Conservation (phyloP, 2,329 filamentous ascomycete species). For the Tolypocladium guangdongense region DNA sequence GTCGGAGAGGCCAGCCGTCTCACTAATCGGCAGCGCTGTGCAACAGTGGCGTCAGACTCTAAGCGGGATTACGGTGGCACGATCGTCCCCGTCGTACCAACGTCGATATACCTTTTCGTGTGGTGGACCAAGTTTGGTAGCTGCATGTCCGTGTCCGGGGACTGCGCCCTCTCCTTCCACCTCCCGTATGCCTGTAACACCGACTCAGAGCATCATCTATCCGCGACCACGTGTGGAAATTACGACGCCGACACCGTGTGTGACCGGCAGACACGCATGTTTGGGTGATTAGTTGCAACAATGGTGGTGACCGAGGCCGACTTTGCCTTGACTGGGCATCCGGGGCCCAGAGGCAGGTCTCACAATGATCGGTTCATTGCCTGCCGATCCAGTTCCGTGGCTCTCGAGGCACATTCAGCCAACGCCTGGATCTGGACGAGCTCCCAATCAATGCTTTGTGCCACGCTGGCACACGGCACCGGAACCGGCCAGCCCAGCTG, state of each 20-base stretch:
- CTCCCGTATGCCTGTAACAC: not conserved
- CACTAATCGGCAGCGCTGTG: not conserved
- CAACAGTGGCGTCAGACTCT: not conserved
- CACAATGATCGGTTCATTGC: not conserved
- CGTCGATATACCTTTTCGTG: not conserved
- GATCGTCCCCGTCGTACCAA: not conserved
- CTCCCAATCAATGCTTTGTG: not conserved
- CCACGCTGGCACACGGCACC: not conserved
- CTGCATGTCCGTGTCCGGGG: not conserved
- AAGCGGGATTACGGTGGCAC: not conserved
- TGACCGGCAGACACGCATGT: not conserved
- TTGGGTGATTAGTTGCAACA: not conserved
- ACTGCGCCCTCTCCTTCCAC: not conserved
- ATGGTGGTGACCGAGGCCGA: not conserved
- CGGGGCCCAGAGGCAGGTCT: not conserved
- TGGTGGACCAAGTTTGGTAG: not conserved
- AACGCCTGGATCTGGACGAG: not conserved
- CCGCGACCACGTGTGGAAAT: not conserved
- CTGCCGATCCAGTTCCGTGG: not conserved
- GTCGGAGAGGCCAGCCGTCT: not conserved
- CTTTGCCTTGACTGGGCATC: not conserved
- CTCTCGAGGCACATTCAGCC: not conserved
- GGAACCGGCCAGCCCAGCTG: not conserved
- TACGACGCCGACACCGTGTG: not conserved
- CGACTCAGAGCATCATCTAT: not conserved